A percentile compares a stretch with the other conserved stretches of the same genome.
phyloP scores from a whole-genome alignment of 2,329 filamentous ascomycete genomes.

The Alternaria burnsii region DNA sequence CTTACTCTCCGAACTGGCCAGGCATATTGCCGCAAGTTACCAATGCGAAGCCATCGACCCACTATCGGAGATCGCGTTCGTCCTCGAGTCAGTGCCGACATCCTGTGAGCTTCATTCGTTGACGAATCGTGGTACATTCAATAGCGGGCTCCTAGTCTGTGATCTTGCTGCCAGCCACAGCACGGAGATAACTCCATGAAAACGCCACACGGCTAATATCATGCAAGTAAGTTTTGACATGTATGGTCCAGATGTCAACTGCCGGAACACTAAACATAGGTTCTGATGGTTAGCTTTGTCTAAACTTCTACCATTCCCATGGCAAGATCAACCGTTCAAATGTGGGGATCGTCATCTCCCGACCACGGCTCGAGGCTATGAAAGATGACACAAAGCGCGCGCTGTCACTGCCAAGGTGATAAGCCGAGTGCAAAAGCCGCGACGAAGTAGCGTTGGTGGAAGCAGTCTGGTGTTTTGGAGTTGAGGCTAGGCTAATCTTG shows the following conservation, averaged over 20 bases:
- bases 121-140: neutral
- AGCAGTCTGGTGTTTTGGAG: constrained; percentile 5
- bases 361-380: neutral
- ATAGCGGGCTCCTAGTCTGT: neutral
- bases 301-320: neutral
- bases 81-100: constrained; percentile 15
- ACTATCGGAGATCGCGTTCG: constrained; percentile 13
- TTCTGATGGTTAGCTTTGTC: neutral
- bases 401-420: neutral
- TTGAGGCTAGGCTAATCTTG: neutral
- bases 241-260: neutral
- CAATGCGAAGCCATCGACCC: neutral
- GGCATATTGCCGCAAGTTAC: neutral
- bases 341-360: neutral
- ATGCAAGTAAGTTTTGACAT: neutral
- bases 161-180: neutral
- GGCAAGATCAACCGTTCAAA: neutral
- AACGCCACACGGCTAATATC: neutral
- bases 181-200: neutral
- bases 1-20: neutral
- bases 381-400: neutral
- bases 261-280: neutral
- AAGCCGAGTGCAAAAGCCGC: neutral
- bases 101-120: constrained; percentile 15
- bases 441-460: neutral